These are phyloP conservation scores for Thraustotheca clavata DNA, from an alignment of 352 stramenopile species.

Conservation along the genomic window DNA sequence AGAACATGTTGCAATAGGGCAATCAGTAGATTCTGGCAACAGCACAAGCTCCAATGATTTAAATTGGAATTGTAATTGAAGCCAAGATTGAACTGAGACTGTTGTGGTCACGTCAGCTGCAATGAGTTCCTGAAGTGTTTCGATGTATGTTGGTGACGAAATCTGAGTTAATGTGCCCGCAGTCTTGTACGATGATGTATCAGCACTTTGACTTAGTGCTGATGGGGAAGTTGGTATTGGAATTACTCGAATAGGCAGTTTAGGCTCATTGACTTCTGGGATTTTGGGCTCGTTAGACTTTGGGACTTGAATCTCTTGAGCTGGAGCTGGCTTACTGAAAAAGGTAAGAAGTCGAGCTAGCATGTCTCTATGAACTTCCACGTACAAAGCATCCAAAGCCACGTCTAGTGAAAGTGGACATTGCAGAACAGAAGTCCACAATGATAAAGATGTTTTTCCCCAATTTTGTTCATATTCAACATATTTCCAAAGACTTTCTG, in stretches of 20 bases:
- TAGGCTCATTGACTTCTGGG: not conserved
- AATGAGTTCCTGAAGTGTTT: not conserved
- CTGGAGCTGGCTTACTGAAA: slow-evolving; percentile 37
- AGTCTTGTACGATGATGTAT: not conserved
- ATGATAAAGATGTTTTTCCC: slow-evolving; percentile 19
- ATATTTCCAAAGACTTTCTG: slow-evolving; percentile 26
- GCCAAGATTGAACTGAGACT: too few relatives aligned
- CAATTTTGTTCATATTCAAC: not conserved
- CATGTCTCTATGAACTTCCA: slow-evolving; percentile 73
- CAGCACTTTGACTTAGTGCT: not conserved
- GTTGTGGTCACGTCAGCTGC: not conserved
- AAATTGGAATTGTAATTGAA: slow-evolving; percentile 13
- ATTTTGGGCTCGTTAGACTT: not conserved
- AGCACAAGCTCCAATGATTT: slow-evolving; percentile 2
- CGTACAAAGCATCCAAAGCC: slow-evolving; percentile 50
- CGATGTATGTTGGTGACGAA: not conserved
- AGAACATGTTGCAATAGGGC: not conserved
- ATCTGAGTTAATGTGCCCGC: not conserved
- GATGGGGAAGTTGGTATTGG: not conserved
- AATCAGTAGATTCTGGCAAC: not conserved
- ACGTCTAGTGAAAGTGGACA: slow-evolving; percentile 63
- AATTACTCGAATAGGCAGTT: not conserved
- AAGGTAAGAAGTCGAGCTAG: slow-evolving; percentile 69
- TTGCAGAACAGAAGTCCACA: slow-evolving; percentile 69
- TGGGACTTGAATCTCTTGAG: not conserved